Evolutionary conservation across 306 rosid species (phyloP).

Genomic region (Leucaena leucocephala): DNA sequence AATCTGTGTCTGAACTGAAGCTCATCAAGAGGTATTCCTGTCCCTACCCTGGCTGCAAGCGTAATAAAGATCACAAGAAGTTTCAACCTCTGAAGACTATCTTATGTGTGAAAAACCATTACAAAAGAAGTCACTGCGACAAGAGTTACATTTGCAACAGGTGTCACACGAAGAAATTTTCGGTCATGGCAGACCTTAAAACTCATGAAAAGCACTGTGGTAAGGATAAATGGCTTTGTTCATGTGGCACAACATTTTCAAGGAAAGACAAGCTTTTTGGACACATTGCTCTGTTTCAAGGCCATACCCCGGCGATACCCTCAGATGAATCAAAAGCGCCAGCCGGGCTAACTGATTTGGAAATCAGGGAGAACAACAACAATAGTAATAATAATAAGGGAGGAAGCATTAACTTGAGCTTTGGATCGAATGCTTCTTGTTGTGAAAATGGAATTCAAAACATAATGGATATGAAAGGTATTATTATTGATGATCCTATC

Average conservation of each 20-base stretch:
- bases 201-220: conserved; percentile 99
- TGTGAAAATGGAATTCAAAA: conserved; percentile 49
- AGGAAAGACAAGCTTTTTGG: conserved; percentile 99
- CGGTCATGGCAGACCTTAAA: conserved; percentile 96
- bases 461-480: conserved; percentile 61
- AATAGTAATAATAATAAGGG: conserved; percentile 30
- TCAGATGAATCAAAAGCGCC: conserved; percentile 65
- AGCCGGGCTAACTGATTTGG: conserved; percentile 44
- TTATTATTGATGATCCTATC: conserved; percentile 66
- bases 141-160: conserved; percentile 95
- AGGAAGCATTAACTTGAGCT: conserved; percentile 59
- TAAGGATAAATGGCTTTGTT: conserved; percentile 97
- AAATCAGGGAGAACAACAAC: conserved; percentile 47
- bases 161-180: conserved; percentile 91
- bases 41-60: conserved; percentile 90
- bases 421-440: conserved; percentile 54
- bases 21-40: conserved; percentile 95
- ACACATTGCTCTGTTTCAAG: conserved; percentile 95
- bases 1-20: conserved; percentile 59
- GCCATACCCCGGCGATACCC: conserved; percentile 97
- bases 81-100: conserved; percentile 96
- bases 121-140: conserved; percentile 99
- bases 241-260: conserved; percentile 99
- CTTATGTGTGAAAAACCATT: conserved; percentile 96
- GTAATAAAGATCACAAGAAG: conserved; percentile 93